Conservation (phyloP, 345 rosid genomes). For the Ceriops decandra region DNA sequence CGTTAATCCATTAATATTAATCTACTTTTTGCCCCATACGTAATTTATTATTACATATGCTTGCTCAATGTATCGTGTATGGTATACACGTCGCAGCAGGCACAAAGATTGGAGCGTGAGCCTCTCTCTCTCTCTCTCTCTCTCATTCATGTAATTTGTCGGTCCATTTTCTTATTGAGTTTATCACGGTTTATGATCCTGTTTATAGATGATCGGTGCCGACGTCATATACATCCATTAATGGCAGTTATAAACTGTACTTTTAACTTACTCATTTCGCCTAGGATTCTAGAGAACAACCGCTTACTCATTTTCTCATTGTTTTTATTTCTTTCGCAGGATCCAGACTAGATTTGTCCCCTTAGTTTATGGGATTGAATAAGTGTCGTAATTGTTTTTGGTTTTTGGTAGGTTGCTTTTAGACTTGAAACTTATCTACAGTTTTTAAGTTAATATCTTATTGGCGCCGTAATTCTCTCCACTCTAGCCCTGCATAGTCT, state of each 20-base stretch:
- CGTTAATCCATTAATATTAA: no score
- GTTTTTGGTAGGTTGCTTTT: neutral
- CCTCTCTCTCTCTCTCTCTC: no score
- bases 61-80: no score
- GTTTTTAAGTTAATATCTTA: neutral
- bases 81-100: no score
- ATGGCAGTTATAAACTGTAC: constrained; percentile 19
- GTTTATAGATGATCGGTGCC: constrained; percentile 40
- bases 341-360: constrained; percentile 27
- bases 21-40: no score
- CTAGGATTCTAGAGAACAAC: constrained; percentile 29
- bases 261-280: constrained; percentile 6
- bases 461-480: neutral
- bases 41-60: no score
- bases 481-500: constrained; percentile 13
- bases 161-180: neutral
- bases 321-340: constrained; percentile 1
- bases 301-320: constrained; percentile 21
- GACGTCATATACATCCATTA: constrained; percentile 25
- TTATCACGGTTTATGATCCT: constrained; percentile 20
- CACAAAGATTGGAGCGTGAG: no score
- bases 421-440: constrained; percentile 17
- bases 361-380: constrained; percentile 12
- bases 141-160: neutral
- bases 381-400: neutral